A percentile compares a stretch with the other conserved stretches of the same genome.
Evolutionary conservation across 192 early-diverging fungal species (phyloP).

Genomic region (Coemansia nantahalensis): DNA sequence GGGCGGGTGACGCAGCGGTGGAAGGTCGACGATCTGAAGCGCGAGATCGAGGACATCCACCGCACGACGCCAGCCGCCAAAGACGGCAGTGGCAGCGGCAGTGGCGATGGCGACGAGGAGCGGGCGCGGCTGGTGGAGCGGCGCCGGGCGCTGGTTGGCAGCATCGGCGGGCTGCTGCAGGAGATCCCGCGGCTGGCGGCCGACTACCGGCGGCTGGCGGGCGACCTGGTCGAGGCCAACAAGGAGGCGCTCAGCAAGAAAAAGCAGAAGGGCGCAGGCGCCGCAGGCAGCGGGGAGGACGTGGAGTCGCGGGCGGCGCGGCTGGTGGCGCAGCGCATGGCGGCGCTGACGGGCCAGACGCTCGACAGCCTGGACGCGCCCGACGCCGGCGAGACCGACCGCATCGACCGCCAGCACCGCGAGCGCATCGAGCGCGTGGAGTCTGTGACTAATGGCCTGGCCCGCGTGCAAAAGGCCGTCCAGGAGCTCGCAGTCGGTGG

Average conservation of each 20-base stretch:
- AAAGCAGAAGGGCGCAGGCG: neutral
- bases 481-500: conserved; percentile 3
- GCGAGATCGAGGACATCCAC: conserved; percentile 44
- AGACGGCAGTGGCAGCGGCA: neutral
- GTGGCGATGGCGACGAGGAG: neutral
- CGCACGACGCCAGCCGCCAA: conserved; percentile 7
- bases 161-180: conserved; percentile 21
- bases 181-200: conserved; percentile 22
- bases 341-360: conserved; percentile 42
- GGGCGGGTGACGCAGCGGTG: conserved; percentile 32
- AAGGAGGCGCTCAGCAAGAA: conserved; percentile 6
- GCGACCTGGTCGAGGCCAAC: conserved; percentile 24
- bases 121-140: conserved; percentile 21
- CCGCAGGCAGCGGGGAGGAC: conserved; percentile 1
- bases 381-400: conserved; percentile 11
- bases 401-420: conserved; percentile 17
- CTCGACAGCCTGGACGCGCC: conserved; percentile 8
- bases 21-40: conserved; percentile 48
- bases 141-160: conserved; percentile 20
- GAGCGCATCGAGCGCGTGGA: conserved; percentile 30
- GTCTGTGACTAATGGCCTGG: conserved; percentile 23
- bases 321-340: conserved; percentile 49
- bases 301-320: conserved; percentile 41
- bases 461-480: conserved; percentile 20
- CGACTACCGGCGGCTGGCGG: conserved; percentile 28